Evolutionary conservation across 768 basidiomycete genomes (phyloP).

Genomic region (Hericium coralloides): DNA sequence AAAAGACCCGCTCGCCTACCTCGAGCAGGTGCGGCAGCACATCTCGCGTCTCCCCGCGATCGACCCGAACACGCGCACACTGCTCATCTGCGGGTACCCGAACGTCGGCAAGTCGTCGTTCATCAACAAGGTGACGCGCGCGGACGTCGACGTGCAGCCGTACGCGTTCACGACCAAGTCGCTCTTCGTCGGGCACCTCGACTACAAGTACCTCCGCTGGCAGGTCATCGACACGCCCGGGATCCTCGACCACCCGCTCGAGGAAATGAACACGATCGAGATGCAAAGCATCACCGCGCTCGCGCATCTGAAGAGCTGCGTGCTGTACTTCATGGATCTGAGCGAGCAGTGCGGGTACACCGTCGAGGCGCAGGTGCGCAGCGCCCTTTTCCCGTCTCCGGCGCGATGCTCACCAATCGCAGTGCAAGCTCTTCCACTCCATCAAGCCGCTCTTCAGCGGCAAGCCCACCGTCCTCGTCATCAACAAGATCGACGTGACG

Average conservation of each 20-base stretch:
- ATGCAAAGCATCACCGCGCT: slow-evolving; percentile 99
- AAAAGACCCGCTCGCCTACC: slow-evolving; percentile 96
- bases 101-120: slow-evolving; percentile 99
- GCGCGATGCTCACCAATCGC: slow-evolving; percentile 2
- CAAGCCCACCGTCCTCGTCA: slow-evolving; percentile 89
- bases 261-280: slow-evolving; percentile 99
- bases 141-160: slow-evolving; percentile 98
- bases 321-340: slow-evolving; percentile 98
- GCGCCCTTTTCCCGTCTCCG: neutral
- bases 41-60: slow-evolving; percentile 97
- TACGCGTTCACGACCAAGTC: slow-evolving; percentile 99
- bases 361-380: slow-evolving; percentile 80
- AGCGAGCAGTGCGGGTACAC: slow-evolving; percentile 98
- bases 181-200: slow-evolving; percentile 95
- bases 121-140: slow-evolving; percentile 98
- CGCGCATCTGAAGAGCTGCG: slow-evolving; percentile 89
- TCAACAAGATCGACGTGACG: slow-evolving; percentile 96
- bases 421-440: slow-evolving; percentile 99
- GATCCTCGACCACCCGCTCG: slow-evolving; percentile 93
- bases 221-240: slow-evolving; percentile 99
- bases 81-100: slow-evolving; percentile 97
- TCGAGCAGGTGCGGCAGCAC: slow-evolving; percentile 98
- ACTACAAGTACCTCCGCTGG: slow-evolving; percentile 99
- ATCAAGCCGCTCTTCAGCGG: slow-evolving; percentile 95
- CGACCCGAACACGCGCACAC: slow-evolving; percentile 95